Conservation (phyloP, 306 rosid genomes). For the Prinsepia uniflora region DNA sequence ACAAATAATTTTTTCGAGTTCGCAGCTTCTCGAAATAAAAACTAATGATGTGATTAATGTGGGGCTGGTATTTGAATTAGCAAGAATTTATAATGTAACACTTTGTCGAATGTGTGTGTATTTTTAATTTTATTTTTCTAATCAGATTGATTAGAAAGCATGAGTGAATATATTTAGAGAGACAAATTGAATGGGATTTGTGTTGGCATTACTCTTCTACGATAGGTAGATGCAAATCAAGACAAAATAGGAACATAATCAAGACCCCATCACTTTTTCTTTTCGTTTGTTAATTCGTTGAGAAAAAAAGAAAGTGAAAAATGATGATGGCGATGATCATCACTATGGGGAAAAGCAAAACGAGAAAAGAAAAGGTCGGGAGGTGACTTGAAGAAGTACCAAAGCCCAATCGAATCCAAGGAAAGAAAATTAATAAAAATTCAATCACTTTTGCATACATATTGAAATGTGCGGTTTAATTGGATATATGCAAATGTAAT, state of each 20-base stretch:
- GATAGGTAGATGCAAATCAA: constrained; percentile 4
- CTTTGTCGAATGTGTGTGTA: too few relatives aligned
- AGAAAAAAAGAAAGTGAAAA: neutral
- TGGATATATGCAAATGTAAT: too few relatives aligned
- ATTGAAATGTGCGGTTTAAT: too few relatives aligned
- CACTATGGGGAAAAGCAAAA: constrained; percentile 19
- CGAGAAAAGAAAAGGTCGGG: neutral
- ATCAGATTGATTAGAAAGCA: neutral
- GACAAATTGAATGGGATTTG: neutral
- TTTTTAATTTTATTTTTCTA: too few relatives aligned
- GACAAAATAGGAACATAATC: neutral
- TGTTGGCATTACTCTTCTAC: constrained; percentile 3
- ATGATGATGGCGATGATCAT: constrained; percentile 16
- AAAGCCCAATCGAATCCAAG: constrained; percentile 59
- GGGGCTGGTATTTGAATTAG: too few relatives aligned
- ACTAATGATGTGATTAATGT: too few relatives aligned
- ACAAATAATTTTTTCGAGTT: too few relatives aligned
- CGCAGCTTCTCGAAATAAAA: too few relatives aligned
- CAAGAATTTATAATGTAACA: too few relatives aligned
- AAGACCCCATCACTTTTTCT: neutral
- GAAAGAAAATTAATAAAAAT: constrained; percentile 11
- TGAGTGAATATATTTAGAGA: neutral
- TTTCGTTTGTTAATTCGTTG: neutral
- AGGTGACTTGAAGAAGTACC: constrained; percentile 37
- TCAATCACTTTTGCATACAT: constrained; percentile 23